Percentiles rank a stretch among this genome's conserved stretches.
Evolutionary conservation across 495 filamentous ascomycete species (phyloP).

Genomic region (Penicillium egyptiacum): DNA sequence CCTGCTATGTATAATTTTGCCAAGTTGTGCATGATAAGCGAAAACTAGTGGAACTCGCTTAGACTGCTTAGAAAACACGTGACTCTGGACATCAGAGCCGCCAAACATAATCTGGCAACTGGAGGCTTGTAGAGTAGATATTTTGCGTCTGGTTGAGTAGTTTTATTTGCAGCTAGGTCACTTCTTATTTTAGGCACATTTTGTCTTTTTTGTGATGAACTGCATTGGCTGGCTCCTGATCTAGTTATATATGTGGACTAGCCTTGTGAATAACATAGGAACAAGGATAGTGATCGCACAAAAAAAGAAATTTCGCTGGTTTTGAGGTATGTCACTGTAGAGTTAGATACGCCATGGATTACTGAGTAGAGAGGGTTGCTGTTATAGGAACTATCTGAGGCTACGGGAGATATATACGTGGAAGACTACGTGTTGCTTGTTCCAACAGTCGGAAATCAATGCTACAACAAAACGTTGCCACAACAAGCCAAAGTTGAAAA

Average conservation of each 20-base stretch:
- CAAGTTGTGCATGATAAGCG: background rate
- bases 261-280: background rate
- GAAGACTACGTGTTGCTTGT: background rate
- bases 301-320: background rate
- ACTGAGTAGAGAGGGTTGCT: background rate
- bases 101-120: background rate
- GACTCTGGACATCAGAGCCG: background rate
- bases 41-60: background rate
- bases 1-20: conserved; percentile 5
- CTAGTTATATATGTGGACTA: background rate
- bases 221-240: background rate
- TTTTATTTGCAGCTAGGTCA: background rate
- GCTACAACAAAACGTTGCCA: background rate
- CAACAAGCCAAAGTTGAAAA: background rate
- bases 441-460: background rate
- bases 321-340: background rate
- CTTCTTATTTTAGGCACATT: background rate
- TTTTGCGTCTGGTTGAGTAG: background rate
- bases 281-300: background rate
- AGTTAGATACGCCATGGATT: too few relatives aligned
- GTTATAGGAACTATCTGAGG: background rate
- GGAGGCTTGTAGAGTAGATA: background rate
- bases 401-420: background rate
- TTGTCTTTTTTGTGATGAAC: background rate
- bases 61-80: background rate